A percentile compares a stretch with the other conserved stretches of the same genome.
Evolutionary conservation across 1,284 basidiomycete genomes (phyloP).

Genomic region (Cerrena zonata): DNA sequence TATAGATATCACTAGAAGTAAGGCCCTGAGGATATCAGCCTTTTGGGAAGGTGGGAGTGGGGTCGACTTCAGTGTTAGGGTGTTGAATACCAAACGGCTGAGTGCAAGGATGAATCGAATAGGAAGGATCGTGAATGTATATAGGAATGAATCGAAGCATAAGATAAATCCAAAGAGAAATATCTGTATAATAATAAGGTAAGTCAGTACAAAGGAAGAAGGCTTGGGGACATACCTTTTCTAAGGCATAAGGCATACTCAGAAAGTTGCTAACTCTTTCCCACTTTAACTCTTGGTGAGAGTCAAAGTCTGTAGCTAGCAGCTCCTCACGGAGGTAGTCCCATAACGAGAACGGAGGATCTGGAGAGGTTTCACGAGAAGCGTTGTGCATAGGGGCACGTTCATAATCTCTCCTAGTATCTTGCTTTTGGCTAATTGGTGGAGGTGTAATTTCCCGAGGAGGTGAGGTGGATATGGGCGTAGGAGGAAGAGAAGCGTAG

Average conservation of each 20-base stretch:
- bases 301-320: conserved; percentile 86
- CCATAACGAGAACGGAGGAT: conserved; percentile 76
- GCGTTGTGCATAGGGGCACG: neutral
- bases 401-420: neutral
- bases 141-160: conserved; percentile 95
- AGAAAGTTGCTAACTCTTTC: conserved; percentile 98
- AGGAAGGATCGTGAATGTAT: conserved; percentile 96
- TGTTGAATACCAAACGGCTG: conserved; percentile 50
- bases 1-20: conserved; percentile 76
- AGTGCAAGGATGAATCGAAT: conserved; percentile 77
- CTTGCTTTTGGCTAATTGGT: neutral
- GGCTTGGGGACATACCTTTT: conserved; percentile 60
- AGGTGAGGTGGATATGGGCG: conserved; percentile 42
- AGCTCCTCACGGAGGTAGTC: conserved; percentile 86
- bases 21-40: conserved; percentile 79
- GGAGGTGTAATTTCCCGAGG: conserved; percentile 15
- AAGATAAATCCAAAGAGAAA: conserved; percentile 89
- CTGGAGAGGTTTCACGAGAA: conserved; percentile 8
- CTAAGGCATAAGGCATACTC: conserved; percentile 86
- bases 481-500: conserved; percentile 67
- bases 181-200: conserved; percentile 47
- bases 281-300: conserved; percentile 89
- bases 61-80: conserved; percentile 44
- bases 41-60: conserved; percentile 82
- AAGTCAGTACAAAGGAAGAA: neutral